Base-by-base conservation (phyloP, 1,139 yeast genomes). In the Blastobotrys petasosporus region DNA sequence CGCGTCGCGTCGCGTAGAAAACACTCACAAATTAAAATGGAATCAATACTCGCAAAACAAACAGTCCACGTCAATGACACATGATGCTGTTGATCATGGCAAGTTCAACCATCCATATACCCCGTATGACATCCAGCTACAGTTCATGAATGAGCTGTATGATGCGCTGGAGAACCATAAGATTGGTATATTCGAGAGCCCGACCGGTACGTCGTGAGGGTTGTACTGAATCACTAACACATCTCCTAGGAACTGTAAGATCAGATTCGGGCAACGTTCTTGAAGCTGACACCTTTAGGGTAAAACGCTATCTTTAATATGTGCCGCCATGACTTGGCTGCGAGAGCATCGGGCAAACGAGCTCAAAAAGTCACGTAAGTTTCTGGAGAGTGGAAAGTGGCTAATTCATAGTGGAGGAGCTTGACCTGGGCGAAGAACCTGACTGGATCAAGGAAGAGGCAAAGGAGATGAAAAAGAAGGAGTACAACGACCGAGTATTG, bases 261-360 rank as follows among this genome's bases (percentile, higher is more conserved):
- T n/a, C n/a, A n/a, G n/a, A n/a, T n/a, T n/a, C n/a, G n/a, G n/a
- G n/a, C n/a, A n/a, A n/a, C n/a, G n/a, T n/a, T n/a, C n/a, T n/a
- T 44, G 10, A 29, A 12, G 20, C 15, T 30, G 30, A 28, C n/a
- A 25, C 32, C 33, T 13, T 5, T 30, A 56, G 1, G 97, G 97
- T 3, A 90, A 90, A 64, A 88, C 97, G 0, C 68, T 90, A 7
- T 86, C 96, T 1, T 67, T 90, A 38, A 85, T 90, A 1, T 92
- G 97, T 60, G 79, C 95, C 0, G 71, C 94, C 0, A 75, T 90
- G 79, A 78, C 94, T 0, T 90, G 96, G 96, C 68, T 90, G 10
- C 68, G 97, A 43, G 75, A 79, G 35, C 69, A 76, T 54, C 82
- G 81, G 58, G 62, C 61, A 31, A 54, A 53, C 8, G 48, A 51